Percentiles rank a stretch among this genome's conserved stretches.
These are phyloP conservation scores for Ustilago trichophora DNA, from an alignment of 1,284 basidiomycete species.

Conservation along the genomic window DNA sequence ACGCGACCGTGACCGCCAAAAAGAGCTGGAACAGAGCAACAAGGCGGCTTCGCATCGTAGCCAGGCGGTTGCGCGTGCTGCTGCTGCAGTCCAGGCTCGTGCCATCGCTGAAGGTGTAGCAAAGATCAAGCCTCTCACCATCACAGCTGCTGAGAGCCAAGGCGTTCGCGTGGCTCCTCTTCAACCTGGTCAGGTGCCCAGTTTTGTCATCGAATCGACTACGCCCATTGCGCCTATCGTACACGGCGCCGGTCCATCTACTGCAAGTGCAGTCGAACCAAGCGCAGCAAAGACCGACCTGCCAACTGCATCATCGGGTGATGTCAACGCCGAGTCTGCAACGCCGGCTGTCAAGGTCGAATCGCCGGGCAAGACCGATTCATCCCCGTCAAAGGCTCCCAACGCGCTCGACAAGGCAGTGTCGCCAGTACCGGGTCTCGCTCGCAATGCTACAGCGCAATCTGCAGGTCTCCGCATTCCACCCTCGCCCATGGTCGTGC, in stretches of 20 bases:
- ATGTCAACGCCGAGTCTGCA: neutral
- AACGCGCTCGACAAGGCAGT: conserved; percentile 28
- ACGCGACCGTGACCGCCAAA: conserved; percentile 34
- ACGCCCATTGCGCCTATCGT: conserved; percentile 19
- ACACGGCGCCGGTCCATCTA: neutral
- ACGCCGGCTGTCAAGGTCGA: conserved; percentile 17
- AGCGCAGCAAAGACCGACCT: neutral
- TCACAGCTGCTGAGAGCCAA: conserved; percentile 33
- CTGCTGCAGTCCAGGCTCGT: conserved; percentile 38
- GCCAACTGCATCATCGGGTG: neutral
- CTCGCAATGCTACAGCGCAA: conserved; percentile 20
- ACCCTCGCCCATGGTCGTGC: conserved; percentile 33
- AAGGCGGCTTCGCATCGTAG: conserved; percentile 28
- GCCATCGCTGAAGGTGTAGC: conserved; percentile 30
- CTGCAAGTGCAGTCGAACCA: neutral
- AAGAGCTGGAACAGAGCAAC: conserved; percentile 21
- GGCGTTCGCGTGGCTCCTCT: conserved; percentile 43
- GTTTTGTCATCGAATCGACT: conserved; percentile 42
- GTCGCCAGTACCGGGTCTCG: conserved; percentile 34
- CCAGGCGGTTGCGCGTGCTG: conserved; percentile 32
- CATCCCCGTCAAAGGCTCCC: conserved; percentile 10
- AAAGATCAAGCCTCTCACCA: conserved; percentile 42
- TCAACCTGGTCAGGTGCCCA: conserved; percentile 44
- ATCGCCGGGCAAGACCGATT: conserved; percentile 8
- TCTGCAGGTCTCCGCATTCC: conserved; percentile 28